Percentiles rank a stretch among this genome's conserved stretches.
phyloP scores from a whole-genome alignment of 371 early-diverging fungal genomes.

The Smittium culicis region DNA sequence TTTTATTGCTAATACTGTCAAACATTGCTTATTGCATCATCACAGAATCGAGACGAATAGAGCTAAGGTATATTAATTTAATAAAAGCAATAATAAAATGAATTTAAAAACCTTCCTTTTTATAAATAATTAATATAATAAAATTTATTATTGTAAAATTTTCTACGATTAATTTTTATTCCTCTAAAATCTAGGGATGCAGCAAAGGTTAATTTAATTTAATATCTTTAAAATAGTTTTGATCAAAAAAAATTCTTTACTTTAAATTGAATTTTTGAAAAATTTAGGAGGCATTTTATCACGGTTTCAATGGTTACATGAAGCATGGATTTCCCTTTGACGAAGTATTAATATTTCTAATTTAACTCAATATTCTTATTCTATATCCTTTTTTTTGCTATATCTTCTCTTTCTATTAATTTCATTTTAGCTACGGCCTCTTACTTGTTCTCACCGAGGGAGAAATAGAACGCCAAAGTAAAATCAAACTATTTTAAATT shows the following conservation, averaged over 20 bases:
- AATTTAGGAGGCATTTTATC: slow-evolving; percentile 52
- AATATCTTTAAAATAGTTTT: background rate
- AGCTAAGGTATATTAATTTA: too few relatives aligned
- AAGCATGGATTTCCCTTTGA: slow-evolving; percentile 76
- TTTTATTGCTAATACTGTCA: too few relatives aligned
- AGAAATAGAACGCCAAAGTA: slow-evolving; percentile 56
- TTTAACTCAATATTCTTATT: background rate
- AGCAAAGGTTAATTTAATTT: background rate
- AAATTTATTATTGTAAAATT: background rate
- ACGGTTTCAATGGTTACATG: slow-evolving; percentile 75
- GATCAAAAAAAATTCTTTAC: background rate
- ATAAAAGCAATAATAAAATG: too few relatives aligned
- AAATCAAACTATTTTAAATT: slow-evolving; percentile 23
- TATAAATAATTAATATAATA: background rate
- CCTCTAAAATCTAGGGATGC: background rate
- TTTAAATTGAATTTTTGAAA: background rate
- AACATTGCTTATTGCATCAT: too few relatives aligned
- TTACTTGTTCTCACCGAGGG: slow-evolving; percentile 63
- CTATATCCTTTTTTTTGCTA: background rate
- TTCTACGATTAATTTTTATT: background rate
- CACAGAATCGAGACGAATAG: too few relatives aligned
- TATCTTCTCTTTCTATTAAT: slow-evolving; percentile 1
- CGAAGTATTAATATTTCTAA: slow-evolving; percentile 38
- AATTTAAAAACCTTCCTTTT: background rate
- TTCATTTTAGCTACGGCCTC: slow-evolving; percentile 72